These are phyloP conservation scores for Colletotrichum gigasporum DNA, from an alignment of 2,329 filamentous ascomycete genomes.

Conservation along the genomic window DNA sequence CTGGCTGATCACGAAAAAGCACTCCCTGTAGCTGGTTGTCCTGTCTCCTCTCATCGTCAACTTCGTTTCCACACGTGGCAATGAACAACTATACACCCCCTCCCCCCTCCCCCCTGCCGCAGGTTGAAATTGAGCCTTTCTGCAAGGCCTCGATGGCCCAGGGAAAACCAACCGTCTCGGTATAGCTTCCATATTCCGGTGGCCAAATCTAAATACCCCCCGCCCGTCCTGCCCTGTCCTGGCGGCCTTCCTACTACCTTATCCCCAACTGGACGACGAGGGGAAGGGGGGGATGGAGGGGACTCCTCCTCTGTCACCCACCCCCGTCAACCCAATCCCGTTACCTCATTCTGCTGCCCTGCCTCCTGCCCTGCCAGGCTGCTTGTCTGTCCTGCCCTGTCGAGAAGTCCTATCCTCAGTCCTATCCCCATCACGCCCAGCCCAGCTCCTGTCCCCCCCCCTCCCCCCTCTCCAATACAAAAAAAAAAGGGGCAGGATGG, in stretches of 20 bases:
- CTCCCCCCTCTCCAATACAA: neutral
- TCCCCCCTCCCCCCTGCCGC: neutral
- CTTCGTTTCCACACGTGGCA: no score
- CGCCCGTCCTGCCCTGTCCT: no score
- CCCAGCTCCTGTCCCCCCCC: neutral
- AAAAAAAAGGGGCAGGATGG: constrained; percentile 19
- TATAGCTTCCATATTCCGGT: neutral
- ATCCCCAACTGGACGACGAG: neutral
- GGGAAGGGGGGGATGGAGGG: neutral
- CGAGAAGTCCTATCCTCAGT: neutral
- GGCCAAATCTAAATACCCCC: constrained; percentile 7
- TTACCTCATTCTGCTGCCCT: neutral
- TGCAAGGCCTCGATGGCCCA: neutral
- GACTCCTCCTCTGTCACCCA: neutral
- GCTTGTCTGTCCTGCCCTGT: neutral
- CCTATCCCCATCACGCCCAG: neutral
- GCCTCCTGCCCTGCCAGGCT: neutral
- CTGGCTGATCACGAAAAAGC: no score
- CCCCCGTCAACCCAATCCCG: constrained; percentile 1
- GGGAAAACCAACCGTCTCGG: neutral
- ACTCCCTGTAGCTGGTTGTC: neutral
- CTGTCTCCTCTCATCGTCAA: no score
- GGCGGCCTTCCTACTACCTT: no score
- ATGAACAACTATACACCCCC: neutral
- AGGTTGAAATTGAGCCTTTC: neutral